phyloP scores from a whole-genome alignment of 2,329 filamentous ascomycete species.

The Sporothrix dimorphospora region DNA sequence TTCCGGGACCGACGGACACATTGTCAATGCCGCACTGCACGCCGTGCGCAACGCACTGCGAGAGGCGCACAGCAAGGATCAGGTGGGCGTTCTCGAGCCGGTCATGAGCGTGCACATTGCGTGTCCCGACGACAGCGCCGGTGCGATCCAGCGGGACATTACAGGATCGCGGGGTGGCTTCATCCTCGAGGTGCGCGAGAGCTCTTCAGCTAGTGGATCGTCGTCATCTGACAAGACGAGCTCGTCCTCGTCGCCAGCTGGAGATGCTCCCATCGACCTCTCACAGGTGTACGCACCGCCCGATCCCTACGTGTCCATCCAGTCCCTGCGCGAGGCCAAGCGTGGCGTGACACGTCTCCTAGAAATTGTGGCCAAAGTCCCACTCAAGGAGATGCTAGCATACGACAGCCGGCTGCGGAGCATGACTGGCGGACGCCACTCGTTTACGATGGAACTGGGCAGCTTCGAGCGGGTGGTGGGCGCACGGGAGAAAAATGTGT shows the following conservation, averaged over 20 bases:
- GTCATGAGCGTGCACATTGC: conserved; percentile 89
- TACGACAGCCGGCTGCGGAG: conserved; percentile 88
- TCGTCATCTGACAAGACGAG: conserved; percentile 40
- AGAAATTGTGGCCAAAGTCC: conserved; percentile 82
- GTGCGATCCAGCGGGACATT: conserved; percentile 80
- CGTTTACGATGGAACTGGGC: conserved; percentile 62
- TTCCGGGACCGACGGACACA: conserved; percentile 66
- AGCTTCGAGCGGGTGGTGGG: conserved; percentile 60
- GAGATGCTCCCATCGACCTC: conserved; percentile 61
- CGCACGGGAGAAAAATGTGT: conserved; percentile 53
- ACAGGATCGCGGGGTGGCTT: conserved; percentile 74
- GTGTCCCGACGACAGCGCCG: conserved; percentile 80
- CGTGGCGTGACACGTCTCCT: conserved; percentile 54
- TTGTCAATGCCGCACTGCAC: conserved; percentile 63
- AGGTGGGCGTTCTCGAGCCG: conserved; percentile 80
- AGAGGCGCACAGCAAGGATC: conserved; percentile 60
- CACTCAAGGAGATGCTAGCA: conserved; percentile 94
- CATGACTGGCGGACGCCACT: conserved; percentile 79
- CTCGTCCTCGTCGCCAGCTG: conserved; percentile 34
- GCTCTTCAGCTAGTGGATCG: conserved; percentile 46
- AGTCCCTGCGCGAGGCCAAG: conserved; percentile 57
- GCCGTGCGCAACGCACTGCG: conserved; percentile 72
- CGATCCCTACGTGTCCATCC: conserved; percentile 72
- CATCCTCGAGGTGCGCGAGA: conserved; percentile 69
- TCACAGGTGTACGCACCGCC: conserved; percentile 81